Evolutionary conservation across 140 eudicot genomes (phyloP).

Genomic region (Senecio squalidus): DNA sequence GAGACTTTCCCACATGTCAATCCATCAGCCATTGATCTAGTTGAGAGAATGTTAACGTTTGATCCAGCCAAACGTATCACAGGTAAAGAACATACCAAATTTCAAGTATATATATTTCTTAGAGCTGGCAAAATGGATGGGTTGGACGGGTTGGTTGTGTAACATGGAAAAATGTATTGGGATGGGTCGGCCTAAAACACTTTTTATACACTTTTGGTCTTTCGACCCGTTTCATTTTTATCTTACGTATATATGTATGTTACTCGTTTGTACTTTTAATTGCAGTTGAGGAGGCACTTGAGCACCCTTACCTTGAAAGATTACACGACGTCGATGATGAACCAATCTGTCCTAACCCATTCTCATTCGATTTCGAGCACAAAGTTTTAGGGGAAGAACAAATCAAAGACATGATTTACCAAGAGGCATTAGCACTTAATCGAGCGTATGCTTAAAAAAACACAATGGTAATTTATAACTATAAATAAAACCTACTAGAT

Average conservation of each 20-base stretch:
- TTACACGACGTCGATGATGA: constrained; percentile 74
- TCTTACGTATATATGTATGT: too few relatives aligned
- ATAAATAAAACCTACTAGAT: background rate
- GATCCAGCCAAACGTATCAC: constrained; percentile 83
- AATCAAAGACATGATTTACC: constrained; percentile 74
- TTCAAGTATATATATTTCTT: background rate
- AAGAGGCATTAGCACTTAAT: constrained; percentile 59
- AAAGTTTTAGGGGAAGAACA: constrained; percentile 63
- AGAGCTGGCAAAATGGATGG: background rate
- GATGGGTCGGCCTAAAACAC: too few relatives aligned
- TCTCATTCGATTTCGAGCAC: constrained; percentile 75
- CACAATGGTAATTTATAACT: too few relatives aligned
- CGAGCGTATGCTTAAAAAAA: constrained; percentile 38
- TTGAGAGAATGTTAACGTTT: constrained; percentile 79
- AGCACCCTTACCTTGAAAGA: constrained; percentile 71
- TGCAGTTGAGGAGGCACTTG: constrained; percentile 76
- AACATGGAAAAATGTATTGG: too few relatives aligned
- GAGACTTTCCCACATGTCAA: constrained; percentile 64
- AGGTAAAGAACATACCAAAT: constrained; percentile 30
- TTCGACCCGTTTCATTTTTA: too few relatives aligned
- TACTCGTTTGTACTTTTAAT: background rate
- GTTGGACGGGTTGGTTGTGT: too few relatives aligned
- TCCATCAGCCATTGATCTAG: constrained; percentile 83
- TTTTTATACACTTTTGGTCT: too few relatives aligned
- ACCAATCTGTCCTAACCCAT: constrained; percentile 58